Percentiles rank a stretch among this genome's conserved stretches.
These are phyloP conservation scores for Teunomyces pallodes DNA, from an alignment of 805 yeast species.

Conservation along the genomic window DNA sequence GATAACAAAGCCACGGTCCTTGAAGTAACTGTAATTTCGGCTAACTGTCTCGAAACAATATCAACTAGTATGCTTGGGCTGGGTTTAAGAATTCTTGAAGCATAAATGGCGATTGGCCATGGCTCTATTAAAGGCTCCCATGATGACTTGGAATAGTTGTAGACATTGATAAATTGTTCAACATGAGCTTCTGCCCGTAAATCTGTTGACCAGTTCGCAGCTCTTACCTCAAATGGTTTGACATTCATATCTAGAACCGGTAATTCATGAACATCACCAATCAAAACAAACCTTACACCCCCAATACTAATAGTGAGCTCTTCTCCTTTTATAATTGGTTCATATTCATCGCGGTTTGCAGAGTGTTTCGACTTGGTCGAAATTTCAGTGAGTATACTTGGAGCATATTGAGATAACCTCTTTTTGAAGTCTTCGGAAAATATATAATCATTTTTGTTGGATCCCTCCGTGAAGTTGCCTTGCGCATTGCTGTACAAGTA, in stretches of 20 bases:
- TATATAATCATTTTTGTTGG: constrained; percentile 27
- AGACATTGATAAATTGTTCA: constrained; percentile 68
- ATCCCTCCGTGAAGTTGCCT: constrained; percentile 7
- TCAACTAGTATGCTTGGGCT: constrained; percentile 57
- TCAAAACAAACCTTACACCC: constrained; percentile 76
- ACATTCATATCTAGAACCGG: constrained; percentile 80
- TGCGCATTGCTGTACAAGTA: constrained; percentile 41
- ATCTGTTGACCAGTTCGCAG: constrained; percentile 85
- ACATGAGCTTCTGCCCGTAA: constrained; percentile 65
- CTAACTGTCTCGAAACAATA: constrained; percentile 68
- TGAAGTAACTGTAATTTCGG: constrained; percentile 80
- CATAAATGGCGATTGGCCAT: constrained; percentile 75
- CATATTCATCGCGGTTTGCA: constrained; percentile 19
- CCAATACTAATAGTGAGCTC: constrained; percentile 62
- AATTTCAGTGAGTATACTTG: constrained; percentile 55
- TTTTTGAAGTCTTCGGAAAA: constrained; percentile 65
- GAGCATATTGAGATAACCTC: constrained; percentile 63
- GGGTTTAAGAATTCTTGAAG: constrained; percentile 48
- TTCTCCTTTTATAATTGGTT: constrained; percentile 62
- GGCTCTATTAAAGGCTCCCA: constrained; percentile 96
- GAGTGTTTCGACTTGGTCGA: constrained; percentile 31
- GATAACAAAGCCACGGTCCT: constrained; percentile 75
- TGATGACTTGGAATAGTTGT: constrained; percentile 82
- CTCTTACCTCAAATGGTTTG: constrained; percentile 63
- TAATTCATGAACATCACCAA: constrained; percentile 88